These are phyloP conservation scores for Neurospora sp. DNA, from an alignment of 495 filamentous ascomycete genomes.

Conservation along the genomic window DNA sequence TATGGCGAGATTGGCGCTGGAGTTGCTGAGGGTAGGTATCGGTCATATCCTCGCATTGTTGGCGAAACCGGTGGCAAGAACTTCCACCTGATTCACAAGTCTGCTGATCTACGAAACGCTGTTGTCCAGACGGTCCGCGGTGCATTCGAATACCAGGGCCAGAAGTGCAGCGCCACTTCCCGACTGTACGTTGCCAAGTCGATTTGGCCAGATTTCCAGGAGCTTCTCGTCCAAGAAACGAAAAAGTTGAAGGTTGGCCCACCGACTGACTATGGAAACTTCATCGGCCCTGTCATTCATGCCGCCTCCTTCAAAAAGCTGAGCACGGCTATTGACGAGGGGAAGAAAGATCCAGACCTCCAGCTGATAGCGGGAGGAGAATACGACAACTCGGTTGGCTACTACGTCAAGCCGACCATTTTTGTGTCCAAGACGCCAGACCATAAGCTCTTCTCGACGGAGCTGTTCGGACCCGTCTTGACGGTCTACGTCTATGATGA, in stretches of 20 bases:
- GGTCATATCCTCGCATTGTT: conserved; percentile 69
- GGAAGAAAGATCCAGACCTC: conserved; percentile 54
- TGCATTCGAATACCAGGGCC: conserved; percentile 83
- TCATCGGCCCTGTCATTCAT: conserved; percentile 75
- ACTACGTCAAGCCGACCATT: conserved; percentile 64
- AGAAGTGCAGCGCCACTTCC: conserved; percentile 81
- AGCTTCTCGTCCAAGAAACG: conserved; percentile 52
- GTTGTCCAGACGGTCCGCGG: conserved; percentile 73
- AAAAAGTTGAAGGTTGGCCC: conserved; percentile 56
- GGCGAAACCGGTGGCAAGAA: conserved; percentile 90
- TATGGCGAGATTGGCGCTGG: conserved; percentile 62
- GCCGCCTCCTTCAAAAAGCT: conserved; percentile 61
- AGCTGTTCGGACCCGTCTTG: conserved; percentile 72
- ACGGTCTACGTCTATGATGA: conserved; percentile 66
- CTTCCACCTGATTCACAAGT: conserved; percentile 71
- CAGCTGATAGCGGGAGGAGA: conserved; percentile 57
- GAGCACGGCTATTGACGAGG: conserved; percentile 51
- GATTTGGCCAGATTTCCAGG: conserved; percentile 55
- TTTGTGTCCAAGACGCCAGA: conserved; percentile 50
- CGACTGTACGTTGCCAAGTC: conserved; percentile 65
- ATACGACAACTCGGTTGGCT: conserved; percentile 58
- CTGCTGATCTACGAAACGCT: conserved; percentile 66
- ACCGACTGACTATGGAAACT: conserved; percentile 57
- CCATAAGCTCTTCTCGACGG: conserved; percentile 56
- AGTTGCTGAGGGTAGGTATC: conserved; percentile 57